Evolutionary conservation across 495 filamentous ascomycete genomes (phyloP).

Genomic region (Aspergillus conjunctus): DNA sequence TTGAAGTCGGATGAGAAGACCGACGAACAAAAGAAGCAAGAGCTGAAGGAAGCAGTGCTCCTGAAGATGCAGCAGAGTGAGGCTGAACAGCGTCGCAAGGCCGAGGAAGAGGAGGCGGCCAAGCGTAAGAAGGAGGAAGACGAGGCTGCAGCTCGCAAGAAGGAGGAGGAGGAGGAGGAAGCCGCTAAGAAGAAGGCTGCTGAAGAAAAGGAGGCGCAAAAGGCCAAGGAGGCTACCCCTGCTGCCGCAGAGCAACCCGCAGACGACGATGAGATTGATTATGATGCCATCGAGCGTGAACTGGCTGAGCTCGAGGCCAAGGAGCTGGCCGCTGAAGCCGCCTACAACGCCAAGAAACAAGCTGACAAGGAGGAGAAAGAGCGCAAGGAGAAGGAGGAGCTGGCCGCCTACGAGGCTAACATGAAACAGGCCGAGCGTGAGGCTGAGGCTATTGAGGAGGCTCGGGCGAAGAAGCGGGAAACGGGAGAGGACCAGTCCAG

Average conservation of each 20-base stretch:
- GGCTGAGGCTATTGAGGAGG: conserved; percentile 59
- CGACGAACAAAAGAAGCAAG: conserved; percentile 69
- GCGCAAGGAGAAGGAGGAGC: conserved; percentile 58
- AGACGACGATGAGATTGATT: conserved; percentile 56
- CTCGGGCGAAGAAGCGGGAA: conserved; percentile 50
- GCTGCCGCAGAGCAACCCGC: conserved; percentile 43
- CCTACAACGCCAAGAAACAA: conserved; percentile 61
- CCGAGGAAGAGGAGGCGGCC: conserved; percentile 49
- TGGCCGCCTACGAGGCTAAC: conserved; percentile 50
- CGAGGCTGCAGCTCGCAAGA: conserved; percentile 27
- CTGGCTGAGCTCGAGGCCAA: conserved; percentile 59
- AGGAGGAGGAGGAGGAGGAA: conserved; percentile 32
- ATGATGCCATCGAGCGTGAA: conserved; percentile 54
- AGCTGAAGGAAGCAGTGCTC: conserved; percentile 67
- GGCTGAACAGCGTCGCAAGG: conserved; percentile 54
- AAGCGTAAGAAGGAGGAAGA: conserved; percentile 51
- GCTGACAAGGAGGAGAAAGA: conserved; percentile 63
- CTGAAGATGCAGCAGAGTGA: conserved; percentile 59
- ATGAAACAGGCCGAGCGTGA: conserved; percentile 61
- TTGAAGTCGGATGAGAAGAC: conserved; percentile 66
- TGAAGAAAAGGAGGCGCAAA: conserved; percentile 35
- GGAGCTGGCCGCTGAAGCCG: conserved; percentile 61
- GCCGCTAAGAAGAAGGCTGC: conserved; percentile 31
- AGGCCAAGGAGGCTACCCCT: conserved; percentile 40
- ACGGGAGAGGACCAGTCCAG: conserved; percentile 38